These are phyloP conservation scores for Xylaria sp. DNA, from an alignment of 2,329 filamentous ascomycete genomes.

Conservation along the genomic window DNA sequence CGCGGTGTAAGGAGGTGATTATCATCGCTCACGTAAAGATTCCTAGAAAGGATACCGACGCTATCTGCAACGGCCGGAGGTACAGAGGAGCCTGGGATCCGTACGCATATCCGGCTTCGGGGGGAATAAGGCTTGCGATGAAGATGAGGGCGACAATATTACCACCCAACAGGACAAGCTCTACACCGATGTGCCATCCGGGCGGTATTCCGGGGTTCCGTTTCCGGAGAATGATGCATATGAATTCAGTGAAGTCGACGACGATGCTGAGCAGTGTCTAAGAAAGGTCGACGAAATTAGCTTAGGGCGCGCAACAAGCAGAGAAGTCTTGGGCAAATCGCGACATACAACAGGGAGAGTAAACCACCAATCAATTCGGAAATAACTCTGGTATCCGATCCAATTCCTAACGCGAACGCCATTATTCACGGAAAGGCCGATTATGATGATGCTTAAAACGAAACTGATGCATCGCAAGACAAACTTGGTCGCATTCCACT, in stretches of 20 bases:
- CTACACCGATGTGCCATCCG: conserved; percentile 30
- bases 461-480: conserved; percentile 25
- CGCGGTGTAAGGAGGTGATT: background rate
- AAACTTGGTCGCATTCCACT: conserved; percentile 31
- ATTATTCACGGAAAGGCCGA: conserved; percentile 16
- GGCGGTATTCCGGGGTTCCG: conserved; percentile 31
- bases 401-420: background rate
- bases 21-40: conserved; percentile 24
- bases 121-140: background rate
- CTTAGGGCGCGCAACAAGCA: background rate
- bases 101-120: background rate
- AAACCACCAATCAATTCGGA: conserved; percentile 20
- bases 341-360: conserved; percentile 22
- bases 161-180: conserved; percentile 26
- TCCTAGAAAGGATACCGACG: conserved; percentile 5
- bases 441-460: conserved; percentile 12
- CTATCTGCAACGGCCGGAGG: conserved; percentile 1
- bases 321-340: background rate
- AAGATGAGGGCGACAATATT: conserved; percentile 30
- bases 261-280: conserved; percentile 21
- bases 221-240: conserved; percentile 14
- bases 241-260: conserved; percentile 16
- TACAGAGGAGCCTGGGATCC: too few species aligned
- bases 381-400: background rate
- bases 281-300: conserved; percentile 9